Conservation (phyloP, 2,329 filamentous ascomycete genomes). For the Diaporthe longicolla region DNA sequence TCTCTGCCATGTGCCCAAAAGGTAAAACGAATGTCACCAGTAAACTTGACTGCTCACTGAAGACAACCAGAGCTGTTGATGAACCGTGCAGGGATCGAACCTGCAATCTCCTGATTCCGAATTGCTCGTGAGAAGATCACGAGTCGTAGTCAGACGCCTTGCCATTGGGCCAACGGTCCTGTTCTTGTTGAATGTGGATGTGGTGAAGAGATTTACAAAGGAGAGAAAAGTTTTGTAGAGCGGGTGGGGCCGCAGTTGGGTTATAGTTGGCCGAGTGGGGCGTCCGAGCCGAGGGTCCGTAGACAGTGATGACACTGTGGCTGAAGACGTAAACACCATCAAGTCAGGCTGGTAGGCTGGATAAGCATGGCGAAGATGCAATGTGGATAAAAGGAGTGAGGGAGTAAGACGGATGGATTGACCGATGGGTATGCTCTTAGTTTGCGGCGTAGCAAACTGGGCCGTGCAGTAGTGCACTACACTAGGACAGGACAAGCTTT, state of each 20-base stretch:
- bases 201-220: slow-evolving; percentile 8
- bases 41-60: too few species aligned
- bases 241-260: slow-evolving; percentile 14
- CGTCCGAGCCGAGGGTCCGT: not conserved
- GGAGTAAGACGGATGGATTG: slow-evolving; percentile 5
- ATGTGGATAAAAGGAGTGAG: slow-evolving; percentile 17
- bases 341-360: not conserved
- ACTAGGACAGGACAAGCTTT: slow-evolving; percentile 1
- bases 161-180: slow-evolving; percentile 54
- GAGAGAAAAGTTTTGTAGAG: slow-evolving; percentile 15
- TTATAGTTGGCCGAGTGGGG: slow-evolving; percentile 1
- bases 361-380: not conserved
- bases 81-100: slow-evolving; percentile 41
- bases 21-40: not conserved
- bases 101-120: slow-evolving; percentile 42
- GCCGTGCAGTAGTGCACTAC: not conserved
- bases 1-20: too few species aligned
- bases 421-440: not conserved
- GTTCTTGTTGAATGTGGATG: not conserved
- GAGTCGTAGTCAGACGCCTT: slow-evolving; percentile 60
- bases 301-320: not conserved
- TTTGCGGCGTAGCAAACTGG: slow-evolving; percentile 15
- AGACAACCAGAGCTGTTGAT: not conserved
- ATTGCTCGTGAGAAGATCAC: slow-evolving; percentile 19
- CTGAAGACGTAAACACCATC: not conserved